phyloP scores from a whole-genome alignment of 495 filamentous ascomycete species.

The Chaetomium fimeti region DNA sequence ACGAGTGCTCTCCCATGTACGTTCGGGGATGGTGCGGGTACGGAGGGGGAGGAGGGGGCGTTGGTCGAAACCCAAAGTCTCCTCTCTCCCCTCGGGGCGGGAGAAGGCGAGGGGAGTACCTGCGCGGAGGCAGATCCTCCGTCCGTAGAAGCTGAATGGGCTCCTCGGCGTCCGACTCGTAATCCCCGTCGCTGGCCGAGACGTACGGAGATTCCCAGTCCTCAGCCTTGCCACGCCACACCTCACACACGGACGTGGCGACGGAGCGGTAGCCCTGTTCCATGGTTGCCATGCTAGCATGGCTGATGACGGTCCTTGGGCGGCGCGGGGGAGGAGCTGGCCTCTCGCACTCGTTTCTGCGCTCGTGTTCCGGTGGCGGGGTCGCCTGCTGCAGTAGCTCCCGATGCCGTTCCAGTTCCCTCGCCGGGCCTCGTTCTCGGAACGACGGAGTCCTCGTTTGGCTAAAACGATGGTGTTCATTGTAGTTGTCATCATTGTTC shows the following conservation, averaged over 20 bases:
- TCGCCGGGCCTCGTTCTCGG: not conserved
- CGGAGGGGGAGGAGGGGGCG: not conserved
- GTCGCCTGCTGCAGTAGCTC: not conserved
- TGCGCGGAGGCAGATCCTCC: constrained; percentile 17
- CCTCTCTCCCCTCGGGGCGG: constrained; percentile 16
- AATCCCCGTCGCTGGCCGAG: constrained; percentile 20
- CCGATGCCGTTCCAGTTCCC: not conserved
- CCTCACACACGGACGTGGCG: constrained; percentile 31
- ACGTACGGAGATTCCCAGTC: constrained; percentile 37
- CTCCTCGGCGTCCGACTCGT: constrained; percentile 21
- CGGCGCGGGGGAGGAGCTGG: constrained; percentile 3
- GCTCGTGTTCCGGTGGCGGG: not conserved
- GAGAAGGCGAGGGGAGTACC: constrained; percentile 14
- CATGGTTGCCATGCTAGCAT: constrained; percentile 20
- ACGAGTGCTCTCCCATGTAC: not conserved
- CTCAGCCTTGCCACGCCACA: constrained; percentile 33
- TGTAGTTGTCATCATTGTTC: constrained; percentile 12
- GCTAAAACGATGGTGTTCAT: not conserved
- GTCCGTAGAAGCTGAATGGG: constrained; percentile 17
- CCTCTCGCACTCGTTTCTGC: not conserved
- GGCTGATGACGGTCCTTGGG: constrained; percentile 16
- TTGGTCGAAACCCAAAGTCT: constrained; percentile 18
- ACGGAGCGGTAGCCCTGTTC: constrained; percentile 22
- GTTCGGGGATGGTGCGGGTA: not conserved
- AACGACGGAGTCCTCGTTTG: not conserved